These are phyloP conservation scores for Neonectria hederae DNA, from an alignment of 2,329 filamentous ascomycete species.

Conservation along the genomic window DNA sequence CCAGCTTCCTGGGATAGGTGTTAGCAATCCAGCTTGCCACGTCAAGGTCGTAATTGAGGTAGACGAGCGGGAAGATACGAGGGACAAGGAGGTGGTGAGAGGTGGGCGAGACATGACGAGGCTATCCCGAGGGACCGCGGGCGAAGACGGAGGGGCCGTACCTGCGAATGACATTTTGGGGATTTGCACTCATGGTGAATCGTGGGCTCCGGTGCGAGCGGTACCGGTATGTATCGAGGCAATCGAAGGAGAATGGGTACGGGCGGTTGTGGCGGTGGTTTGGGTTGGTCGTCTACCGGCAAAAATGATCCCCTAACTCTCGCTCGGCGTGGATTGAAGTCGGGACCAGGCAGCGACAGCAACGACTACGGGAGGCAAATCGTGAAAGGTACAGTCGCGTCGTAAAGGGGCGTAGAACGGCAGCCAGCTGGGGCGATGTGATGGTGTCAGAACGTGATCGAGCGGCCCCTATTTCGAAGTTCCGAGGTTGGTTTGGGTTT, in stretches of 20 bases:
- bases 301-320: slow-evolving; percentile 20
- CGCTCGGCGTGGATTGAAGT: slow-evolving; percentile 13
- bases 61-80: background rate
- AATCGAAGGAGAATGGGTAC: slow-evolving; percentile 17
- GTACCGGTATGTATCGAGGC: slow-evolving; percentile 15
- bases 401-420: slow-evolving; percentile 13
- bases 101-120: slow-evolving; percentile 10
- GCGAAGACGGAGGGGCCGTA: slow-evolving; percentile 51
- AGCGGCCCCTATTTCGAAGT: slow-evolving; percentile 25
- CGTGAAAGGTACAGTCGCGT: slow-evolving; percentile 3
- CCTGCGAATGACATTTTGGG: slow-evolving; percentile 72
- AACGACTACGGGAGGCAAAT: slow-evolving; percentile 10
- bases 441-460: slow-evolving; percentile 17
- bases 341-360: slow-evolving; percentile 1
- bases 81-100: background rate
- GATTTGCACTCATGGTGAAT: slow-evolving; percentile 55
- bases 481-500: slow-evolving; percentile 8
- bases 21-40: slow-evolving; percentile 22
- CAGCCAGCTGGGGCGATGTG: background rate
- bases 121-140: slow-evolving; percentile 19
- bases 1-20: slow-evolving; percentile 76
- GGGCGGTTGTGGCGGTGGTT: slow-evolving; percentile 4
- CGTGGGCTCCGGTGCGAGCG: slow-evolving; percentile 22
- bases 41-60: background rate
- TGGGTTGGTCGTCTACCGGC: slow-evolving; percentile 11